Evolutionary conservation across 192 early-diverging fungal genomes (phyloP).

Genomic region (Allomyces javanicus): DNA sequence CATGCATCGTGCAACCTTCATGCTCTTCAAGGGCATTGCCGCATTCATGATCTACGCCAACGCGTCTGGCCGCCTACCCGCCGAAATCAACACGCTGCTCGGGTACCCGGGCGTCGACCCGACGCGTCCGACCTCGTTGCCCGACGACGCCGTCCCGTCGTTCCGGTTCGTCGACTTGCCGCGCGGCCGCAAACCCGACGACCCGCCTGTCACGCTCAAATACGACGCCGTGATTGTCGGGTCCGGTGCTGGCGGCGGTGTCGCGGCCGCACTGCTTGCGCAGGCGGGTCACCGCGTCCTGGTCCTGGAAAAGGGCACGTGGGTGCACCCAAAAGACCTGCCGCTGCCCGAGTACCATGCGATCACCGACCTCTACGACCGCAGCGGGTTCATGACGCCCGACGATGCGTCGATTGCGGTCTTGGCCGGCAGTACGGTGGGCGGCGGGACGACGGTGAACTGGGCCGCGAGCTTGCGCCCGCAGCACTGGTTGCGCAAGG

Average conservation of each 20-base stretch:
- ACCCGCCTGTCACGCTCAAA: slow-evolving; percentile 4
- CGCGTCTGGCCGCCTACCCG: no score
- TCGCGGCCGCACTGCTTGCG: slow-evolving; percentile 42
- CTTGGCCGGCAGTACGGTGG: slow-evolving; percentile 43
- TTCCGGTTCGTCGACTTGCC: slow-evolving; percentile 23
- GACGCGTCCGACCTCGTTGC: neutral
- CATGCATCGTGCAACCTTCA: no score
- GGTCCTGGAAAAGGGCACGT: slow-evolving; percentile 50
- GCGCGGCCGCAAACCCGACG: slow-evolving; percentile 1
- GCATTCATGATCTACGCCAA: no score
- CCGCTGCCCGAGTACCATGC: slow-evolving; percentile 24
- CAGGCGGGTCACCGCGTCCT: slow-evolving; percentile 43
- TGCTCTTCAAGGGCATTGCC: no score
- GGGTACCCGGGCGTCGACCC: neutral
- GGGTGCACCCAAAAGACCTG: slow-evolving; percentile 25
- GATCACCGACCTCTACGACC: slow-evolving; percentile 33
- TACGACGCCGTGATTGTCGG: slow-evolving; percentile 51
- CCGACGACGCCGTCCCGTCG: slow-evolving; percentile 19
- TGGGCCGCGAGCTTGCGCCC: slow-evolving; percentile 35
- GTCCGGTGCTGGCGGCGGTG: slow-evolving; percentile 46
- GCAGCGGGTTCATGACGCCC: slow-evolving; percentile 18
- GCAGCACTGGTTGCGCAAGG: slow-evolving; percentile 41
- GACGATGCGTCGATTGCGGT: slow-evolving; percentile 31
- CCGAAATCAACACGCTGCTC: no score
- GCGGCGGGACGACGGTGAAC: slow-evolving; percentile 55